Conservation (phyloP, 495 filamentous ascomycete species). For the Daldinia caldariorum region DNA sequence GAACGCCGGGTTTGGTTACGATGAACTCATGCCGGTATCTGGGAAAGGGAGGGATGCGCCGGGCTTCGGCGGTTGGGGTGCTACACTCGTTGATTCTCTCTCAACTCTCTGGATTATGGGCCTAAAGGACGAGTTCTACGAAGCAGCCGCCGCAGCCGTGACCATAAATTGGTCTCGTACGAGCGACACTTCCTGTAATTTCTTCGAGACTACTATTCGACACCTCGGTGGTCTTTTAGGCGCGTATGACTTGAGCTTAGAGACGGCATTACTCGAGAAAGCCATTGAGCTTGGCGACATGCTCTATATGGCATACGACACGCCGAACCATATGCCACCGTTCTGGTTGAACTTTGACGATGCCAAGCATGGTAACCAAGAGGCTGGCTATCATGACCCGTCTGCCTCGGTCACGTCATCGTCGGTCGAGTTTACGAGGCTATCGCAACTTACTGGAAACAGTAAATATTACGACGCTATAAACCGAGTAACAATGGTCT, state of each 20-base stretch:
- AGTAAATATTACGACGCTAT: slow-evolving; percentile 85
- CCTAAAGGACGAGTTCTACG: slow-evolving; percentile 85
- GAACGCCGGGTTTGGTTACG: slow-evolving; percentile 76
- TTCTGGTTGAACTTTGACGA: slow-evolving; percentile 69
- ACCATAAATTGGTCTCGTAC: slow-evolving; percentile 86
- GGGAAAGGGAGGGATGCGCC: slow-evolving; percentile 63
- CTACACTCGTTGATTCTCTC: slow-evolving; percentile 88
- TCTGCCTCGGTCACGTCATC: slow-evolving; percentile 64
- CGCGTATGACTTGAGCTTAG: slow-evolving; percentile 78
- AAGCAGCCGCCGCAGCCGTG: slow-evolving; percentile 78
- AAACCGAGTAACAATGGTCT: slow-evolving; percentile 76
- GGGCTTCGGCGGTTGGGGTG: slow-evolving; percentile 92
- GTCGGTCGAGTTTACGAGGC: slow-evolving; percentile 84
- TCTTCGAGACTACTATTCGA: slow-evolving; percentile 84
- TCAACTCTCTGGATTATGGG: slow-evolving; percentile 98
- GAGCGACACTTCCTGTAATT: slow-evolving; percentile 64
- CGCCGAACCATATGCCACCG: slow-evolving; percentile 88
- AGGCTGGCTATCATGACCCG: slow-evolving; percentile 49
- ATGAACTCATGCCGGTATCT: slow-evolving; percentile 76
- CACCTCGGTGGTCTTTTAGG: slow-evolving; percentile 81
- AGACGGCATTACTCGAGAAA: slow-evolving; percentile 76
- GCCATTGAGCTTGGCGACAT: slow-evolving; percentile 84
- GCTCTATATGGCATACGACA: slow-evolving; percentile 88
- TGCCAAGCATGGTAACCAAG: slow-evolving; percentile 45
- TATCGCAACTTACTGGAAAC: slow-evolving; percentile 84